Evolutionary conservation across 345 rosid species (phyloP), one percentile per base, ranked within the genome.

Genomic region (Sonneratia alba): DNA sequence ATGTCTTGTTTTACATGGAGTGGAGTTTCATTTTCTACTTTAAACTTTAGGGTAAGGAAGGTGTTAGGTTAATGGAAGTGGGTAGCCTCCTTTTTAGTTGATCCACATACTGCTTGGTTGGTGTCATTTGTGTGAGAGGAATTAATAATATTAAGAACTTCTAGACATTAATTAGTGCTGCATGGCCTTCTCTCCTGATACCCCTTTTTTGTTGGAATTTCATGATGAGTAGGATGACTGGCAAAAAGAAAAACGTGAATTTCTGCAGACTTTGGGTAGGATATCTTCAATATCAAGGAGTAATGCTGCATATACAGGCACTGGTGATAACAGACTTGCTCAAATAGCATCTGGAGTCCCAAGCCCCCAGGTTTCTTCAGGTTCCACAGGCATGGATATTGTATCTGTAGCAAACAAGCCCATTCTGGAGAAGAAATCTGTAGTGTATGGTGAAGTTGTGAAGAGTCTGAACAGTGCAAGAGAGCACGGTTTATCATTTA

Each of bases 161-260:
- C 32, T n/a, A 4, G 3, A 42, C 19, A 13, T 67, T 6, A 47
- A 40, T 40, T 24, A 42, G 32, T 43, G 47, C 47, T 43, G 22
- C 48, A 37, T 67, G 7, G 6, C 45, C 45, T 42, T 4, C 45
- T 4, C 10, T 42, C 10, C 45, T 42, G 45, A 42, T 9, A 42
- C 10, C 45, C 32, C 32, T 27, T 27, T 27, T 27, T 42, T 42
- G 45, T 42, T 70, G 56, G 57, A 73, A 53, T 61, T 22, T 55
- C 22, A 47, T 61, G 64, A 59, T 74, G 70, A 81, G 81, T 87
- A 95, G 98, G 98, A 90, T 42, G 93, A 90, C 78, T 92, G 99
- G 98, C 86, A 89, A 78, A 95, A 90, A 77, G 97, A 89, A 83
- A 95, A 88, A 70, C 96, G 90, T 55, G 94, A 90, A 78, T 95